Percentiles rank a stretch among this genome's conserved stretches.
Evolutionary conservation across 352 stramenopile species (phyloP).

Genomic region (Peronospora tabacina): DNA sequence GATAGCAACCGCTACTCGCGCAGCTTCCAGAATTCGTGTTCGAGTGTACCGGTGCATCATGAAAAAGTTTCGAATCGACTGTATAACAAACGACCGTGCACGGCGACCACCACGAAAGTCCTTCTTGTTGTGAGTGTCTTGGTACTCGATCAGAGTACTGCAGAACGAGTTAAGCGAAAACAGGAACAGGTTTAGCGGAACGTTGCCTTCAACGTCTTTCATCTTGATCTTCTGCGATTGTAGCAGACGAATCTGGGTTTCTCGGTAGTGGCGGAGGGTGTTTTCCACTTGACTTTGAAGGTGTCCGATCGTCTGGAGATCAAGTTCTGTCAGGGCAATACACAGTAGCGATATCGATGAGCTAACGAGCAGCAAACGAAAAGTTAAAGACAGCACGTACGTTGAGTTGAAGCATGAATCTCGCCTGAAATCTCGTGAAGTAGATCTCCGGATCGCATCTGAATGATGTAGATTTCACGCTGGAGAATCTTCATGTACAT

Average conservation of each 20-base stretch:
- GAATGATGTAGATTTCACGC: slow-evolving; percentile 75
- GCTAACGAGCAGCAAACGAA: neutral
- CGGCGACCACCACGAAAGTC: slow-evolving; percentile 40
- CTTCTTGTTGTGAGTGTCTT: slow-evolving; percentile 57
- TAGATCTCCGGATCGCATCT: slow-evolving; percentile 52
- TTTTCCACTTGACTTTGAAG: slow-evolving; percentile 65
- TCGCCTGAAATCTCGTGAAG: slow-evolving; percentile 62
- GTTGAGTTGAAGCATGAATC: slow-evolving; percentile 41
- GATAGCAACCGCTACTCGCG: slow-evolving; percentile 32
- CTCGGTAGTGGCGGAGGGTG: slow-evolving; percentile 54
- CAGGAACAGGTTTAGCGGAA: slow-evolving; percentile 72
- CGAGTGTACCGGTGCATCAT: slow-evolving; percentile 9
- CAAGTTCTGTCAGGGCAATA: slow-evolving; percentile 28
- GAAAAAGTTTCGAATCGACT: slow-evolving; percentile 44
- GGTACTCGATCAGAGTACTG: slow-evolving; percentile 63
- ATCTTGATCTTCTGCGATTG: slow-evolving; percentile 41
- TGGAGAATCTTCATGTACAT: slow-evolving; percentile 74
- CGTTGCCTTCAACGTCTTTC: slow-evolving; percentile 75
- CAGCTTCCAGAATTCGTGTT: slow-evolving; percentile 9
- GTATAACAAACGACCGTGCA: slow-evolving; percentile 40
- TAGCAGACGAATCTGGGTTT: slow-evolving; percentile 47
- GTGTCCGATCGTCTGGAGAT: slow-evolving; percentile 36
- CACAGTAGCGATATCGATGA: neutral
- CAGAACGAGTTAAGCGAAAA: slow-evolving; percentile 84
- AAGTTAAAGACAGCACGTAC: slow-evolving; percentile 20